Percentiles rank a stretch among this genome's conserved stretches.
phyloP scores from a whole-genome alignment of 805 yeast genomes.

The Wickerhamiella allomyrinae region DNA sequence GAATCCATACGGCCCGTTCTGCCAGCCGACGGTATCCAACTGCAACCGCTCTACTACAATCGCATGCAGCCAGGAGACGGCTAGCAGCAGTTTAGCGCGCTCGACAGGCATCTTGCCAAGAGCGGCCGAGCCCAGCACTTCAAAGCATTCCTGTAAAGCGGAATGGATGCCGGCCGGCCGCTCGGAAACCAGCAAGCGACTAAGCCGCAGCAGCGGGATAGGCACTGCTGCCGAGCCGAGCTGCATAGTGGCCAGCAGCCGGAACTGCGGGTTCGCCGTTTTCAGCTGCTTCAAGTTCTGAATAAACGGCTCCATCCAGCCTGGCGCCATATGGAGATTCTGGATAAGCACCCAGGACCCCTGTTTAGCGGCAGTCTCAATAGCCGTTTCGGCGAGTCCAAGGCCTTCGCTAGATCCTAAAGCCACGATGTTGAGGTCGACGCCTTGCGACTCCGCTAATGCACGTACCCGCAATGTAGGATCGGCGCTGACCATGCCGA shows the following conservation, averaged over 20 bases:
- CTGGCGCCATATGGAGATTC: conserved; percentile 49
- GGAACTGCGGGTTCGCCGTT: conserved; percentile 27
- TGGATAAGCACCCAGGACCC: conserved; percentile 69
- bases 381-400: conserved; percentile 40
- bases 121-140: conserved; percentile 12
- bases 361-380: conserved; percentile 30
- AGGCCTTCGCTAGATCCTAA: conserved; percentile 64
- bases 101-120: conserved; percentile 28
- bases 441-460: conserved; percentile 26
- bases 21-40: conserved; percentile 24
- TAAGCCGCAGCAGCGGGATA: conserved; percentile 37
- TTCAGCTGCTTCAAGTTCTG: conserved; percentile 16
- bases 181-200: conserved; percentile 48
- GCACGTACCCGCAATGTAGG: conserved; percentile 41
- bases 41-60: conserved; percentile 37
- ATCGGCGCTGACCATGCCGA: conserved; percentile 51
- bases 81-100: conserved; percentile 34
- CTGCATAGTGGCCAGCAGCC: conserved; percentile 53
- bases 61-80: conserved; percentile 60
- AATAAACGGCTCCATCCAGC: conserved; percentile 14
- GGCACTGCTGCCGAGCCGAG: conserved; percentile 35
- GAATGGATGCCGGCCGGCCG: conserved; percentile 44
- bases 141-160: conserved; percentile 30
- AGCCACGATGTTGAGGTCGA: conserved; percentile 33
- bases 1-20: conserved; percentile 42